Evolutionary conservation across 768 basidiomycete genomes (phyloP), one percentile per base, ranked within the genome.

Genomic region (Leccinum disarticulatum): DNA sequence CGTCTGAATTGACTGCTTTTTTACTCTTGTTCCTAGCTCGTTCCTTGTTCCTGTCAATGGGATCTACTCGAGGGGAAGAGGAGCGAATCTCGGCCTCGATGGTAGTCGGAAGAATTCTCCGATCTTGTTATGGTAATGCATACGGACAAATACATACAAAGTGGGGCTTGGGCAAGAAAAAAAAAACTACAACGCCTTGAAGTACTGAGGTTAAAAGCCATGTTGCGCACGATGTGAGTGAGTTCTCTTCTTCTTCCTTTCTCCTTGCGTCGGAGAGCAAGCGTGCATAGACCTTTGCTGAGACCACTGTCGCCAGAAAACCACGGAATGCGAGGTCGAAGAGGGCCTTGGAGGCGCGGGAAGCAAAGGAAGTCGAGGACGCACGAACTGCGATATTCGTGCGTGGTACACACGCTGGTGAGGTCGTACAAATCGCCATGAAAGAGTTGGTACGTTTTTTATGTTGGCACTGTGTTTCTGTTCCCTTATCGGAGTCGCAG

Each of bases 251-350:
- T 19, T 13, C 43, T 46, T 19, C 19, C 43, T 11, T 46, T 19
- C 43, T 22, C 19, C 11, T 1, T 46, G 13, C 19, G 43, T 46
- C n/a, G 1, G 1, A 48, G 7, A 7, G 11, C 19, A 7, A n/a
- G 28, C 7, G 17, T 19, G 8, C 17, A 13, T 2, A 9, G 47
- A 7, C 13, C 15, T 13, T 35, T 15, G 33, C 56, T 58, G 33
- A 48, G 19, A 25, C 33, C 4, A 3, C 15, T n/a, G 13, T 25
- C 22, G 8, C 4, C 55, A 89, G 87, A 68, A 98, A 96, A 79
- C 93, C 97, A 22, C 93, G 91, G 80, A 98, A 96, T 82, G 95
- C 97, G 6, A 86, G 96, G 36, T 90, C 91, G 14, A 99, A 98
- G 76, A 83, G 97, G 61, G 95, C 84, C 0, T 68, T 95, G 66